These are phyloP conservation scores for Debaryomyces prosopidis DNA, from an alignment of 805 yeast species.

Conservation along the genomic window DNA sequence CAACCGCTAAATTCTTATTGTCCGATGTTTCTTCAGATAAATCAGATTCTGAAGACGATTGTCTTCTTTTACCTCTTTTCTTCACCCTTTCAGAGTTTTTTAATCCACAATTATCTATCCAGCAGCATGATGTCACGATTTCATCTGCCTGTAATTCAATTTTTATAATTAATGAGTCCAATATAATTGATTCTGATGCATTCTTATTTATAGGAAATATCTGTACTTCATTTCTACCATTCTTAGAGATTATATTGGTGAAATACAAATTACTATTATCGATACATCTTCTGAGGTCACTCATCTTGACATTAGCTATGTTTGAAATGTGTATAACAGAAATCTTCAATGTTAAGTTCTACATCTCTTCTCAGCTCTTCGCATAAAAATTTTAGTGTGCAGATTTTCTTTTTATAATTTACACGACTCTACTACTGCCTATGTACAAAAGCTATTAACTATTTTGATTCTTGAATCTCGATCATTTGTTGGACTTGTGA, in stretches of 20 bases:
- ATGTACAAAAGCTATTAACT: background rate
- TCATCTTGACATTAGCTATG: slow-evolving; percentile 1
- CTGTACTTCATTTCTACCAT: slow-evolving; percentile 48
- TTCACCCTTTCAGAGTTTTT: slow-evolving; percentile 7
- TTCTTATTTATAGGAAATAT: slow-evolving; percentile 29
- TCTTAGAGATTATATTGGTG: slow-evolving; percentile 43
- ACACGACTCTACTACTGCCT: slow-evolving; percentile 5
- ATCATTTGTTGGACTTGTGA: slow-evolving; percentile 88
- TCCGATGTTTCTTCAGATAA: slow-evolving; percentile 9
- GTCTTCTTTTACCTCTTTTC: slow-evolving; percentile 25
- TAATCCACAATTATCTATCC: slow-evolving; percentile 25
- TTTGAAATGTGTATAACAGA: too few relatives aligned
- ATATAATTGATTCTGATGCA: slow-evolving; percentile 12
- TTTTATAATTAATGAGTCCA: slow-evolving; percentile 22
- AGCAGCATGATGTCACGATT: slow-evolving; percentile 31
- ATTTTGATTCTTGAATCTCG: slow-evolving; percentile 46
- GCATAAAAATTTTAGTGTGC: slow-evolving; percentile 5
- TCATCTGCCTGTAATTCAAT: slow-evolving; percentile 45
- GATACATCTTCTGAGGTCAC: slow-evolving; percentile 11
- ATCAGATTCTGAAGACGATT: slow-evolving; percentile 1
- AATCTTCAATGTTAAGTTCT: too few relatives aligned
- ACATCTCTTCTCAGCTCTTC: background rate
- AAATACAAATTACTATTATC: slow-evolving; percentile 30
- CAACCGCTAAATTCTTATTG: slow-evolving; percentile 24
- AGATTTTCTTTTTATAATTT: slow-evolving; percentile 2